Conservation (phyloP, 2,329 filamentous ascomycete genomes). For the Fusarium foetens region DNA sequence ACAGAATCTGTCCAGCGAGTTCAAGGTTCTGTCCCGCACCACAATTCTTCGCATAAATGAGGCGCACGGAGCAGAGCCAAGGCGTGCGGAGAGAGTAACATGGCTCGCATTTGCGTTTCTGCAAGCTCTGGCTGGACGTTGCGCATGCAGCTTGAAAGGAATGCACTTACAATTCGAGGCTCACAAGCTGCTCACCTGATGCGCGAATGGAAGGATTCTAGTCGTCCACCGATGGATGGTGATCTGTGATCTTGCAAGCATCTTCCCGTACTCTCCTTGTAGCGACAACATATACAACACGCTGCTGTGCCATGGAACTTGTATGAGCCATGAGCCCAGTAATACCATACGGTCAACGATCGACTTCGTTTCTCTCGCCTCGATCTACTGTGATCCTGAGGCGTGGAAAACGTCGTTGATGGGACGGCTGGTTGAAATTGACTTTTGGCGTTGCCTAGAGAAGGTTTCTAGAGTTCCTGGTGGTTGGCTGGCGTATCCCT, state of each 20-base stretch:
- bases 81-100: conserved; percentile 14
- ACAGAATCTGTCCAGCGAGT: background rate
- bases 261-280: background rate
- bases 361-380: background rate
- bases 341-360: background rate
- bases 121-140: conserved; percentile 19
- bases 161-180: conserved; percentile 11
- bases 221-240: background rate
- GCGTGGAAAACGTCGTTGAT: conserved; percentile 7
- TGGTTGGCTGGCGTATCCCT: conserved; percentile 16
- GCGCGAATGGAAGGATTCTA: background rate
- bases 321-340: background rate
- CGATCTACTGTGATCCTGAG: background rate
- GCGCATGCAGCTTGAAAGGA: conserved; percentile 18
- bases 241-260: background rate
- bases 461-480: conserved; percentile 15
- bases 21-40: conserved; percentile 2
- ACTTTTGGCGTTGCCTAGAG: conserved; percentile 20
- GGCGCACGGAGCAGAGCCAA: conserved; percentile 6
- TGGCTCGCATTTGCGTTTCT: conserved; percentile 24
- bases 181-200: conserved; percentile 18
- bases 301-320: background rate
- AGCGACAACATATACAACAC: background rate
- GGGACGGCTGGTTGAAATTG: conserved; percentile 31
- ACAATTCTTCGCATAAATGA: conserved; percentile 6